Evolutionary conservation across 108 stramenopile species (phyloP), one percentile per base, ranked within the genome.

Genomic region (Cylindrotheca fusiformis): DNA sequence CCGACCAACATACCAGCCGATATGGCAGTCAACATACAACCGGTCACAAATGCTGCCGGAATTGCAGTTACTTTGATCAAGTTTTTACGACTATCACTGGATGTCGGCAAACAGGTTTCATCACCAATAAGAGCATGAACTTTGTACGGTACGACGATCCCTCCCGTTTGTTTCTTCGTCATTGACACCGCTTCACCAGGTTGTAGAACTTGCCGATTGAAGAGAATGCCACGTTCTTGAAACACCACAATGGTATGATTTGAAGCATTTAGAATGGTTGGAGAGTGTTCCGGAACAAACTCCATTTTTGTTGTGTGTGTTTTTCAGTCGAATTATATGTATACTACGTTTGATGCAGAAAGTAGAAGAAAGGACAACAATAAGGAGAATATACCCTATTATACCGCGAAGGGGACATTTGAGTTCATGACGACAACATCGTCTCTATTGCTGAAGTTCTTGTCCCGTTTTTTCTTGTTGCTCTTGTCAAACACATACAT

Each of bases 241-340:
- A 80, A 76, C n/a, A 80, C 71, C 3, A 80, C 75, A 46, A 80
- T 73, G 20, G 72, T 61, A 51, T 80, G 75, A 1, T 69, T 58
- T 3, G 79, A 63, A 22, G 24, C 48, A 55, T 80, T 80, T 12
- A 74, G 26, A 26, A 80, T 74, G 3, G 79, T 68, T 18, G 79
- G 78, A 17, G 56, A 64, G 44, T 68, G 67, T 14, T 21, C 28
- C 24, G 67, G 63, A 19, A 19, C 10, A 30, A 63, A 63, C 21
- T 52, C 50, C 2, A n/a, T n/a, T n/a, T n/a, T n/a, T n/a, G n/a
- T n/a, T n/a, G n/a, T n/a, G n/a, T n/a, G n/a, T n/a, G n/a, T n/a
- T n/a, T n/a, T n/a, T n/a, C n/a, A n/a, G n/a, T n/a, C n/a, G n/a
- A n/a, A n/a, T n/a, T n/a, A n/a, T n/a, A n/a, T n/a, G n/a, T n/a